Conservation (phyloP, 2,329 filamentous ascomycete genomes). For the Trichoderma polysporum region DNA sequence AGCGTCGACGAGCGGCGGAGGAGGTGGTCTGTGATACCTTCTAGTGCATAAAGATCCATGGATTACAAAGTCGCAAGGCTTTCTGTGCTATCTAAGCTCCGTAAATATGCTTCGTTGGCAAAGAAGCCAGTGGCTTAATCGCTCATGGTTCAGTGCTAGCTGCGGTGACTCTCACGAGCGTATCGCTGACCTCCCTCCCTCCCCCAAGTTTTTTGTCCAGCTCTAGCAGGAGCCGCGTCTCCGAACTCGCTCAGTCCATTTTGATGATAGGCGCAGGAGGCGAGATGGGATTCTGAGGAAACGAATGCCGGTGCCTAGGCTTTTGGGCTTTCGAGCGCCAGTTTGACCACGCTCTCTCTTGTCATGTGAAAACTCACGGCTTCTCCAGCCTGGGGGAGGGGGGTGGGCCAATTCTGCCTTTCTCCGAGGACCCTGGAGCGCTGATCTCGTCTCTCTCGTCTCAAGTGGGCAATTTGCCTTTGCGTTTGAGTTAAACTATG, state of each 20-base stretch:
- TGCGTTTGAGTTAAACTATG: not conserved
- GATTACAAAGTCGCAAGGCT: conserved; percentile 5
- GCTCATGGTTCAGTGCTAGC: not conserved
- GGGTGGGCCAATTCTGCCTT: not conserved
- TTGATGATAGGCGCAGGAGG: not conserved
- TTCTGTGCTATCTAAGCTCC: not conserved
- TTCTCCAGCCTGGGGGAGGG: not conserved
- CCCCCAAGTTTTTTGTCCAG: not conserved
- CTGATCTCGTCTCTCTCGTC: not conserved
- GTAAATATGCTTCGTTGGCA: not conserved
- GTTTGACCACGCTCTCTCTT: not conserved
- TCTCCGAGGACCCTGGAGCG: not conserved
- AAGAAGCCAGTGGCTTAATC: not conserved
- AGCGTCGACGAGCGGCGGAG: no score
- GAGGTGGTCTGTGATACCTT: not conserved
- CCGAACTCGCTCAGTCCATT: not conserved
- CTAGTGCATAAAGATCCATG: not conserved
- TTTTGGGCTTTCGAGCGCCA: not conserved
- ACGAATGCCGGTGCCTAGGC: not conserved
- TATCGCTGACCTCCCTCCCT: not conserved
- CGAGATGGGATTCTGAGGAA: not conserved
- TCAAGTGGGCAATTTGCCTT: not conserved
- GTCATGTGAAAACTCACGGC: not conserved
- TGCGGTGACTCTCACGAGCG: not conserved
- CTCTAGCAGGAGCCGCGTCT: not conserved